Conservation (phyloP, 169 alveolate species). For the Eimeria maxima region DNA sequence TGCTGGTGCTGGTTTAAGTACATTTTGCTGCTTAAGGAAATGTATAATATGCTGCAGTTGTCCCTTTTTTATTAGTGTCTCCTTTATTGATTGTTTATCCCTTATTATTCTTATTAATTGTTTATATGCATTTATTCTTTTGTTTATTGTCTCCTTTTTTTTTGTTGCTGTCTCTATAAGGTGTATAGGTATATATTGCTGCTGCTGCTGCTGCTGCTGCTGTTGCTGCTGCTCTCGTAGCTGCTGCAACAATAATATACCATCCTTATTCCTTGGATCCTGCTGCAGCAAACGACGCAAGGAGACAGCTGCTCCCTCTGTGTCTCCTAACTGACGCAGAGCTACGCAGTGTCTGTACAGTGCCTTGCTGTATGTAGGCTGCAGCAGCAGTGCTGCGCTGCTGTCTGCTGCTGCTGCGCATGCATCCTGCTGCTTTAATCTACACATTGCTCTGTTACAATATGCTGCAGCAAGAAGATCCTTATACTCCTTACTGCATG, state of each 20-base stretch:
- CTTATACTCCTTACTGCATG: background rate
- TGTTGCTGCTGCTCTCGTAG: constrained; percentile 9
- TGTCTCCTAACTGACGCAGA: constrained; percentile 19
- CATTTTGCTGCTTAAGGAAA: constrained; percentile 58
- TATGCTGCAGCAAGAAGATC: constrained; percentile 31
- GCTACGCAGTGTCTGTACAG: constrained; percentile 34
- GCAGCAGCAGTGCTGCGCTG: constrained; percentile 27
- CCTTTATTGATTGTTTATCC: constrained; percentile 1
- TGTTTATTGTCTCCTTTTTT: background rate
- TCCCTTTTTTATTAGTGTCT: constrained; percentile 11
- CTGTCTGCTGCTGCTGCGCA: constrained; percentile 26
- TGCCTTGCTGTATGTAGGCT: constrained; percentile 16
- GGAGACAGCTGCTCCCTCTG: background rate
- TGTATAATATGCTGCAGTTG: constrained; percentile 1
- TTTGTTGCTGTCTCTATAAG: background rate
- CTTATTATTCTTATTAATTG: background rate
- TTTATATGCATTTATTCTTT: background rate
- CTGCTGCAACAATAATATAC: background rate
- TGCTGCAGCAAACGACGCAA: background rate
- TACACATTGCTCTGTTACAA: constrained; percentile 39
- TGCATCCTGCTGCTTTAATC: constrained; percentile 43
- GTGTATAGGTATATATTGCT: background rate
- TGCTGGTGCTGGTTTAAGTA: background rate
- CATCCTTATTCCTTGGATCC: background rate
- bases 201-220: constrained; percentile 28